Evolutionary conservation across 208 protist genomes (phyloP).

Genomic region (Angomonas desouzai): DNA sequence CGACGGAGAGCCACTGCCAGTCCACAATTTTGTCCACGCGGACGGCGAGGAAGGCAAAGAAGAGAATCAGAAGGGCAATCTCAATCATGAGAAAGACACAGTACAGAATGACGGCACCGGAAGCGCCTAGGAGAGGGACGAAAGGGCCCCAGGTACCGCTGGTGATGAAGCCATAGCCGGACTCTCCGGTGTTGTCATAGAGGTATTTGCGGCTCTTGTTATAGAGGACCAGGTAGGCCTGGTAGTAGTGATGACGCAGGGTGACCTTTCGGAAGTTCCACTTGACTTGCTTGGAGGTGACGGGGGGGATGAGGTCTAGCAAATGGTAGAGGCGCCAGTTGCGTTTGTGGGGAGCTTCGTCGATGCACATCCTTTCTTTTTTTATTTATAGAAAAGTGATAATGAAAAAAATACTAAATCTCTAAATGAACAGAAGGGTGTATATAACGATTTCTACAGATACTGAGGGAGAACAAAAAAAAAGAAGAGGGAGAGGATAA

Average conservation of each 20-base stretch:
- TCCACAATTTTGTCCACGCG: slow-evolving; percentile 33
- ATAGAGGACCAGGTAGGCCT: slow-evolving; percentile 81
- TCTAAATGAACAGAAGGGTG: slow-evolving; percentile 3
- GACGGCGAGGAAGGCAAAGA: slow-evolving; percentile 63
- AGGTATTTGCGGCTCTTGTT: slow-evolving; percentile 73
- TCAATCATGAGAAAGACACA: slow-evolving; percentile 48
- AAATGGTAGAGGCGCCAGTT: slow-evolving; percentile 87
- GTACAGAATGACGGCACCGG: slow-evolving; percentile 54
- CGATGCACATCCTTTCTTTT: slow-evolving; percentile 20
- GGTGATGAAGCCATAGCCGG: slow-evolving; percentile 75
- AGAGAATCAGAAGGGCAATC: slow-evolving; percentile 50
- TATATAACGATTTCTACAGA: slow-evolving; percentile 8
- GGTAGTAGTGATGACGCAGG: slow-evolving; percentile 84
- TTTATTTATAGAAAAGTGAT: slow-evolving; percentile 10
- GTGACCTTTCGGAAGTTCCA: slow-evolving; percentile 84
- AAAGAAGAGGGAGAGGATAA: slow-evolving; percentile 12
- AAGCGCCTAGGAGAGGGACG: slow-evolving; percentile 51
- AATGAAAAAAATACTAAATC: slow-evolving; percentile 2
- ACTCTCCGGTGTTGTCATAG: slow-evolving; percentile 78
- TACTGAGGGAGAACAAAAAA: slow-evolving; percentile 21
- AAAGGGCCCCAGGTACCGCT: slow-evolving; percentile 87
- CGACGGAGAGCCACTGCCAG: slow-evolving; percentile 41
- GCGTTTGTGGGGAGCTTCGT: slow-evolving; percentile 29
- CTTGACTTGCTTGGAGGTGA: slow-evolving; percentile 74
- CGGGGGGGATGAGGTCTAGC: slow-evolving; percentile 63